Conservation (phyloP, 169 alveolate genomes). For the Pseudocohnilembus persalinus region DNA sequence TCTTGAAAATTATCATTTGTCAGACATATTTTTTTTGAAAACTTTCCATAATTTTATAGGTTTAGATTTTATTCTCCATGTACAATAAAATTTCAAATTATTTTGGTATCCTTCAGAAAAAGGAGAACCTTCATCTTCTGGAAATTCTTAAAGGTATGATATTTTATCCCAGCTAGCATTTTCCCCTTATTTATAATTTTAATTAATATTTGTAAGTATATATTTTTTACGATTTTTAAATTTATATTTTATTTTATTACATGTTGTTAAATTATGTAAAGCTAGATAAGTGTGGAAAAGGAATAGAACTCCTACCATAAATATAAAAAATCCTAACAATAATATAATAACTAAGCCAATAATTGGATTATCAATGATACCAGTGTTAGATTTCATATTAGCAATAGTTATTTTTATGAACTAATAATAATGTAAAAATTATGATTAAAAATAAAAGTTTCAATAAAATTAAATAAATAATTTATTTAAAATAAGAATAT, state of each 20-base stretch:
- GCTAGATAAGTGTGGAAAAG: slow-evolving; percentile 54
- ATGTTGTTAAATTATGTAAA: slow-evolving; percentile 59
- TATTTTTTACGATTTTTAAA: too few relatives aligned
- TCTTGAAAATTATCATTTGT: too few relatives aligned
- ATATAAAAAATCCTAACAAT: slow-evolving; percentile 22
- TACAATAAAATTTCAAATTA: neutral
- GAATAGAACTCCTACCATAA: slow-evolving; percentile 38
- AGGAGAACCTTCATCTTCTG: neutral
- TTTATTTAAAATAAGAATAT: neutral
- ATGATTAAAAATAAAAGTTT: neutral
- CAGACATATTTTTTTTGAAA: too few relatives aligned
- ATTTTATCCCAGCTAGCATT: neutral
- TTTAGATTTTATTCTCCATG: neutral
- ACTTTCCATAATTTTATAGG: neutral
- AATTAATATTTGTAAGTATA: neutral
- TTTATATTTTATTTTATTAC: slow-evolving; percentile 7
- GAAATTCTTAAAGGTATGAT: neutral
- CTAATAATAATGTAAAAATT: neutral
- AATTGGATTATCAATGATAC: neutral
- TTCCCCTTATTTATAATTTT: too few relatives aligned
- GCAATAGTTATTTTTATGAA: neutral
- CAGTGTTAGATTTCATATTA: neutral
- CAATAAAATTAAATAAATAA: neutral
- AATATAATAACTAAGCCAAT: neutral
- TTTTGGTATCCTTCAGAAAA: neutral